Evolutionary conservation across 768 basidiomycete genomes (phyloP), one percentile per base, ranked within the genome.

Genomic region (Hysterangium stoloniferum): DNA sequence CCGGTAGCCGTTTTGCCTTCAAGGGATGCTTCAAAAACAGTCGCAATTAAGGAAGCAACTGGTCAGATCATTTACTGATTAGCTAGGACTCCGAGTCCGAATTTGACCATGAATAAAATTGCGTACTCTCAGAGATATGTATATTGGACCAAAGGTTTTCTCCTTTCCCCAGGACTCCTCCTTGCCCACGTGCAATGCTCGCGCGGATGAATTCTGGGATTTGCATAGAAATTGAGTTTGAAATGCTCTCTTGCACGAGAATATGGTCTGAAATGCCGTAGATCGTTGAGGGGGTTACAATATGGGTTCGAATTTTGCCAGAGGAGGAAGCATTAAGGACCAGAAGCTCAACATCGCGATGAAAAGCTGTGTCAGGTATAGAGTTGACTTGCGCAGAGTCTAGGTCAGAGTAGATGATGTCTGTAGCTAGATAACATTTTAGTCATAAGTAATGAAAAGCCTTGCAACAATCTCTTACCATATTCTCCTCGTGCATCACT

Each of bases 91-190:
- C n/a, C n/a, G n/a, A n/a, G n/a, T n/a, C n/a, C n/a, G n/a, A n/a
- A n/a, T n/a, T n/a, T n/a, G n/a, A n/a, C 48, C 22, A n/a, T 19
- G 51, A 37, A 15, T 7, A 29, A 13, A 19, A 33, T 33, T n/a
- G 47, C 58, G 38, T 33, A 62, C 62, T 47, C 32, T 64, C 49
- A 7, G 58, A 59, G 45, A 81, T 70, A 52, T 80, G 71, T 17
- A 82, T 74, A 53, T 78, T 66, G 0, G 74, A 71, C 82, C 80
- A 85, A 5, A 78, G 37, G 47, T 82, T 80, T 57, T 70, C 64
- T 1, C 84, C 83, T 35, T 69, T 57, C 0, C 82, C 80, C 3
- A 84, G 66, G 57, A 78, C 64, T 11, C 78, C 79, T 0, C 69
- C 79, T 27, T 73, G 69, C 1, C 70, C 70, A 32, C 82, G 55